Evolutionary conservation across 2,329 filamentous ascomycete genomes (phyloP).

Genomic region (Penicillium sp.): DNA sequence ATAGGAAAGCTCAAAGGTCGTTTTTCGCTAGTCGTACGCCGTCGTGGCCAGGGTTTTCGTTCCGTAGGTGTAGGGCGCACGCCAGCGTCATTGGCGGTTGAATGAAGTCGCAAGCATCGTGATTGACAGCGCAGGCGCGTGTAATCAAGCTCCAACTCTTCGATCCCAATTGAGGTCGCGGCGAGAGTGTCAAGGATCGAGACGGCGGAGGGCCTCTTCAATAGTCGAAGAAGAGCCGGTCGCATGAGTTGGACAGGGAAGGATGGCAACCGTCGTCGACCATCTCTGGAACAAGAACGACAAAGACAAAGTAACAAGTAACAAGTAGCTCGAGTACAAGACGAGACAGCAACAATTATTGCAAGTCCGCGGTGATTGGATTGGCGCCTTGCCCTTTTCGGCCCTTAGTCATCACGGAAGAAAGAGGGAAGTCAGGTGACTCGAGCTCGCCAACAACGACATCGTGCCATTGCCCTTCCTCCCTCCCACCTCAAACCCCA

Average conservation of each 20-base stretch:
- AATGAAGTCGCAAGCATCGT: constrained; percentile 18
- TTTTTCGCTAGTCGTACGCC: constrained; percentile 7
- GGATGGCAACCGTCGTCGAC: constrained; percentile 25
- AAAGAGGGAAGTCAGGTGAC: constrained; percentile 38
- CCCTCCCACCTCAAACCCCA: constrained; percentile 25
- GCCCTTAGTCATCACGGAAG: constrained; percentile 29
- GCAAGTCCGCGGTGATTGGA: constrained; percentile 11
- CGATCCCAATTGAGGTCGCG: constrained; percentile 35
- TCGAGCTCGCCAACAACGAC: constrained; percentile 32
- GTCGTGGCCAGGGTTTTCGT: not conserved
- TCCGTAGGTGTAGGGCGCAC: not conserved
- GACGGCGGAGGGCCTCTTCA: constrained; percentile 48
- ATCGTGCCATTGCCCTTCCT: constrained; percentile 33
- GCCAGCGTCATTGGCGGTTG: constrained; percentile 6
- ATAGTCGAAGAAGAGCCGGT: constrained; percentile 47
- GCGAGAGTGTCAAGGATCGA: constrained; percentile 41
- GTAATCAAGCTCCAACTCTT: constrained; percentile 33
- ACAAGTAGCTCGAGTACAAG: not conserved
- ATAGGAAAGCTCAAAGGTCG: constrained; percentile 26
- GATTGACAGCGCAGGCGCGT: constrained; percentile 36
- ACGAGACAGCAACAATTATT: not conserved
- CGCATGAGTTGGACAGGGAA: constrained; percentile 40
- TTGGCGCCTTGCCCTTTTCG: constrained; percentile 24
- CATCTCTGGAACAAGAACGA: constrained; percentile 27
- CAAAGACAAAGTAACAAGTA: not conserved